These are phyloP conservation scores for Hypoxylon lienhwacheense DNA, from an alignment of 495 filamentous ascomycete genomes.

Conservation along the genomic window DNA sequence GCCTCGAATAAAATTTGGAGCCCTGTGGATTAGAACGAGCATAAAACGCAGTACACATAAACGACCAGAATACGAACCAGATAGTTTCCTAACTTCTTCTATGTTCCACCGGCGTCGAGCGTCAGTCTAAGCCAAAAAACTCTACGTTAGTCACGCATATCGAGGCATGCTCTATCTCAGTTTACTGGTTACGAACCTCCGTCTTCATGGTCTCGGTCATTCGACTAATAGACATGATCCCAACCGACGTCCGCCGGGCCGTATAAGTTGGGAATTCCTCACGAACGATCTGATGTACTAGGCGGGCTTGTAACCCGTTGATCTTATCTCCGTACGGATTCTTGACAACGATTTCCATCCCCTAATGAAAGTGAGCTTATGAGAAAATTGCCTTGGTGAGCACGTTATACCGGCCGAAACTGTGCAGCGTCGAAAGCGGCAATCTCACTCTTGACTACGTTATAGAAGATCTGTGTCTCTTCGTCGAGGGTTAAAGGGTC, in stretches of 20 bases:
- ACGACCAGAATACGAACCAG: background rate
- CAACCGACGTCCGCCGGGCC: constrained; percentile 34
- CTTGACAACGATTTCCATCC: constrained; percentile 2
- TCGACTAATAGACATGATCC: background rate
- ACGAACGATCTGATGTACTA: constrained; percentile 69
- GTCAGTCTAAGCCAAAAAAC: background rate
- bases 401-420: background rate
- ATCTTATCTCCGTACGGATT: constrained; percentile 12
- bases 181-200: constrained; percentile 11
- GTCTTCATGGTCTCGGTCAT: constrained; percentile 5
- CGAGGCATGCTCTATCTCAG: background rate
- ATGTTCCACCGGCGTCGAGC: background rate
- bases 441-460: constrained; percentile 52
- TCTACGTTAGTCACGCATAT: constrained; percentile 1
- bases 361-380: constrained; percentile 10
- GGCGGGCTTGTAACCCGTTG: constrained; percentile 58
- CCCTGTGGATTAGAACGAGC: constrained; percentile 41
- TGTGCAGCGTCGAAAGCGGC: constrained; percentile 42
- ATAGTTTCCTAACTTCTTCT: constrained; percentile 1
- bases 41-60: background rate
- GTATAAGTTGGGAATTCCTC: constrained; percentile 62
- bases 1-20: constrained; percentile 74
- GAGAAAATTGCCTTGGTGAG: background rate
- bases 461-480: constrained; percentile 59
- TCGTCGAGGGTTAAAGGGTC: constrained; percentile 59